These are phyloP conservation scores for Pisolithus microcarpus DNA, from an alignment of 768 basidiomycete species.

Conservation along the genomic window DNA sequence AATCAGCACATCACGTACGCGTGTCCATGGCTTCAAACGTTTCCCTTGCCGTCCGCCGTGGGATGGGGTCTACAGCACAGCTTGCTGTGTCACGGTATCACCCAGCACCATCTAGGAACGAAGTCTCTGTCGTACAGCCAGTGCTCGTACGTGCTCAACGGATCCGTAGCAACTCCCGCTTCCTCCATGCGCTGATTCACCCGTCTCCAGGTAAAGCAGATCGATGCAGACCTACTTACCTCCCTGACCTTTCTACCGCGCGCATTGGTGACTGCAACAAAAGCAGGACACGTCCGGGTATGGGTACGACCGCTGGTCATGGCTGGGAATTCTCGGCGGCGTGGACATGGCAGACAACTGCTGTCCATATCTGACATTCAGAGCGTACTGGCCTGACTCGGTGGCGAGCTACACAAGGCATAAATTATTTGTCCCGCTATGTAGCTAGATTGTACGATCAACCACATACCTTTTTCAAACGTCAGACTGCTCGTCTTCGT, in stretches of 20 bases:
- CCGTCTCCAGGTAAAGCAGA: conserved; percentile 57
- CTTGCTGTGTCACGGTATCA: conserved; percentile 62
- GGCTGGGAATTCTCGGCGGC: conserved; percentile 17
- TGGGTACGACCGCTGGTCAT: conserved; percentile 74
- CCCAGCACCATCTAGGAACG: conserved; percentile 83
- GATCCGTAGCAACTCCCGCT: no score
- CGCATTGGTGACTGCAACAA: conserved; percentile 71
- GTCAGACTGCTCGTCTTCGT: conserved; percentile 39
- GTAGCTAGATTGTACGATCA: conserved; percentile 3
- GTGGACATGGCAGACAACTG: conserved; percentile 24
- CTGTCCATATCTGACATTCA: conserved; percentile 26
- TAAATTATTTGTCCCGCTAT: conserved; percentile 12
- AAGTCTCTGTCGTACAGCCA: conserved; percentile 85
- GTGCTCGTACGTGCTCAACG: conserved; percentile 54
- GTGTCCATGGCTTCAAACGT: conserved; percentile 73
- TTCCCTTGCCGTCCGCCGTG: conserved; percentile 65
- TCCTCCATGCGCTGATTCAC: neutral
- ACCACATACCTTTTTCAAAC: neutral
- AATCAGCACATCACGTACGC: conserved; percentile 63
- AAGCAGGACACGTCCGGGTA: conserved; percentile 69
- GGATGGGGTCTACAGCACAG: conserved; percentile 46
- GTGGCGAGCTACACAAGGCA: neutral
- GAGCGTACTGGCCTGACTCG: conserved; percentile 15
- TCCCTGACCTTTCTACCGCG: conserved; percentile 72
- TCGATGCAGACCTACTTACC: conserved; percentile 75